Evolutionary conservation across 106 monocot species (phyloP).

Genomic region (Cymbidium sinense): DNA sequence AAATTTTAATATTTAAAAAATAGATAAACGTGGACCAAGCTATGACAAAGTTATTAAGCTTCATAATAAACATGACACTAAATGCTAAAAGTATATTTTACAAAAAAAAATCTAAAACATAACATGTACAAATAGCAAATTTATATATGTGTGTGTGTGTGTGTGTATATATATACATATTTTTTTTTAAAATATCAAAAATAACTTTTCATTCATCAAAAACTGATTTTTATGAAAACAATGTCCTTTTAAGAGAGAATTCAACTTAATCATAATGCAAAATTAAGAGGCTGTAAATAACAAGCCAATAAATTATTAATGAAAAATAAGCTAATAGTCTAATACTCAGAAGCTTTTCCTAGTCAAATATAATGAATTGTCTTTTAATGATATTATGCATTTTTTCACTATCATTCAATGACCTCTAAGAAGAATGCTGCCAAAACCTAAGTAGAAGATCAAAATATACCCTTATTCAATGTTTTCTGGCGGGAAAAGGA

Average conservation of each 20-base stretch:
- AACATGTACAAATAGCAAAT: not conserved
- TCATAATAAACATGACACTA: not conserved
- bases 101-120: not conserved
- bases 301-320: not conserved
- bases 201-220: not conserved
- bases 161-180: too few relatives aligned
- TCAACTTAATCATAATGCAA: not conserved
- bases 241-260: not conserved
- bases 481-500: conserved; percentile 65
- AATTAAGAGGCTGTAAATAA: not conserved
- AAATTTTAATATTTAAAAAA: not conserved
- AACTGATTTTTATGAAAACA: not conserved
- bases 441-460: not conserved
- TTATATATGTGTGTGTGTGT: too few relatives aligned
- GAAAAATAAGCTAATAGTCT: not conserved
- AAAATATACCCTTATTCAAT: conserved; percentile 45
- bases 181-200: not conserved
- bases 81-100: not conserved
- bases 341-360: not conserved
- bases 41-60: conserved; percentile 1
- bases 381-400: not conserved
- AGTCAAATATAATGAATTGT: not conserved
- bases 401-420: not conserved
- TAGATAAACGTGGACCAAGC: not conserved
- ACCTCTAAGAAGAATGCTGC: not conserved